A percentile compares a stretch with the other conserved stretches of the same genome.
phyloP scores from a whole-genome alignment of 176 grass and related monocot genomes.

The Triticum dicoccoides region DNA sequence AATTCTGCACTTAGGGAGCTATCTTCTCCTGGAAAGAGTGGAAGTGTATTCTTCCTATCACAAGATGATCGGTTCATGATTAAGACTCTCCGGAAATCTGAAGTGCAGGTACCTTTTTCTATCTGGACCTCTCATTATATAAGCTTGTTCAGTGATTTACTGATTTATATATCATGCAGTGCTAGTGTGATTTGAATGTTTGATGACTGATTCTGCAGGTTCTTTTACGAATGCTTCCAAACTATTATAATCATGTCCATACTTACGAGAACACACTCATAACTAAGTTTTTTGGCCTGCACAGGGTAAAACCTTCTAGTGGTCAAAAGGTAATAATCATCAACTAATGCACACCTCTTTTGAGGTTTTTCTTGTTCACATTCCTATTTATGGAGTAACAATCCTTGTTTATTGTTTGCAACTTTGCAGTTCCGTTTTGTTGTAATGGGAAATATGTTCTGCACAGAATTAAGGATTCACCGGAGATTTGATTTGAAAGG shows the following conservation, averaged over 20 bases:
- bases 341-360: conserved; percentile 19
- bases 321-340: conserved; percentile 82
- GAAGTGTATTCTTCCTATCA: conserved; percentile 97
- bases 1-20: conserved; percentile 86
- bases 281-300: conserved; percentile 99
- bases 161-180: neutral
- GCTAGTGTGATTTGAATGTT: neutral
- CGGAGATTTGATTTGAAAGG: conserved; percentile 96
- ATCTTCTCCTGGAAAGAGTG: conserved; percentile 98
- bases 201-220: conserved; percentile 69
- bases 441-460: conserved; percentile 99
- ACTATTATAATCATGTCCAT: conserved; percentile 88
- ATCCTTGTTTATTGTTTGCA: conserved; percentile 20
- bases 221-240: conserved; percentile 93
- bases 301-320: conserved; percentile 94
- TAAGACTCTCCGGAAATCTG: conserved; percentile 97
- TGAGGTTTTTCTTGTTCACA: neutral
- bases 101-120: conserved; percentile 82
- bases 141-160: neutral
- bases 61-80: conserved; percentile 99
- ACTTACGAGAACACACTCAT: conserved; percentile 99
- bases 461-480: conserved; percentile 96
- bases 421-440: conserved; percentile 95
- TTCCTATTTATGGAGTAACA: neutral
- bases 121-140: neutral